Evolutionary conservation across 2,329 filamentous ascomycete genomes (phyloP), one percentile per base, ranked within the genome.

Genomic region (Colletotrichum tanaceti): DNA sequence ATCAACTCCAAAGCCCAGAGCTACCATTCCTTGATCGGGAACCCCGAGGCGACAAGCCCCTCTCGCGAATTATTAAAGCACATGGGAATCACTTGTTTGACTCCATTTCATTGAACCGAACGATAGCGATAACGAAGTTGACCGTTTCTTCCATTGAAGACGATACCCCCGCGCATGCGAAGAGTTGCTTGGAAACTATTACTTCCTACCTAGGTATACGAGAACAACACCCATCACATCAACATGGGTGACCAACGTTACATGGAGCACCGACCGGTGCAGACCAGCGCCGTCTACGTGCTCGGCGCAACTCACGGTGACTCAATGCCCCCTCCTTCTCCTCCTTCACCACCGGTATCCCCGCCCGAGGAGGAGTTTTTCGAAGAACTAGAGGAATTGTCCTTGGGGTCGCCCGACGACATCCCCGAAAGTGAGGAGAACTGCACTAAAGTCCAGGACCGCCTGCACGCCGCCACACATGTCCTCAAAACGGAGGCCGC

Each of bases 401-500:
- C 65, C 39, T 44, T 72, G 13, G 71, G 65, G 32, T 61, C 69
- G 22, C 49, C 59, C 10, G 59, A 65, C 53, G 71, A 73, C 32
- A 68, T 71, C 55, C 71, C 44, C 60, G 58, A 68, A 47, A 50
- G 39, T 10, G 76, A 76, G 1, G 73, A 74, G 41, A 58, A 22
- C 16, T 65, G 32, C 22, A 52, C 44, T 16, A 70, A 65, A 24
- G 22, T 62, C 65, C 73, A 78, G 7, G 75, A 81, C 13, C 81
- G 83, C 20, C 81, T 94, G 5, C 82, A 83, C 32, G 87, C 86
- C 63, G 94, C 92, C 10, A 84, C 96, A 24, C 91, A 97, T 78
- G 93, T 98, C n/a, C 87, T 98, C 32, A 87, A 89, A 63, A 96
- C 92, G 9, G 94, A 97, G 78, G 91, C 94, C 4, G 87, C 88